These are phyloP conservation scores for Verticillium nubilum DNA, from an alignment of 2,329 filamentous ascomycete genomes.

Conservation along the genomic window DNA sequence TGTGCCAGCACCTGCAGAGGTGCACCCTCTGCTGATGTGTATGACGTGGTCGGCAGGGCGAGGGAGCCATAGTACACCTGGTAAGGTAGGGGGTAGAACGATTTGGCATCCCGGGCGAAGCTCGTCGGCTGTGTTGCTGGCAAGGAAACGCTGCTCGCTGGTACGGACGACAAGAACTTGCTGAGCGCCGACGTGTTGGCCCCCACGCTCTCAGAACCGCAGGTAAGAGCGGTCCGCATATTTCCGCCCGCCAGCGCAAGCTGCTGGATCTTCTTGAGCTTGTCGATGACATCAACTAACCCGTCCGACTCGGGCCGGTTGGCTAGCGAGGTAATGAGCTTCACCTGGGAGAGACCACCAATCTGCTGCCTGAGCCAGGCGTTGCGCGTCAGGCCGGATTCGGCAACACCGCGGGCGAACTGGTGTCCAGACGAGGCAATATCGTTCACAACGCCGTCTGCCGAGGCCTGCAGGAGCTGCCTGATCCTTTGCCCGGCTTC, in stretches of 20 bases:
- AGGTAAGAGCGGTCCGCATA: conserved; percentile 80
- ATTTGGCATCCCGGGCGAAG: conserved; percentile 54
- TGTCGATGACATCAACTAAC: conserved; percentile 69
- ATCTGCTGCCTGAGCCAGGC: conserved; percentile 76
- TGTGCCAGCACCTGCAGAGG: conserved; percentile 85
- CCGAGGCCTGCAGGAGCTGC: conserved; percentile 79
- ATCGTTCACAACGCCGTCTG: conserved; percentile 85
- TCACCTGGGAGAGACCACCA: conserved; percentile 84
- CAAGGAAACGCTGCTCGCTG: conserved; percentile 31
- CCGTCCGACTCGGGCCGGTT: conserved; percentile 64
- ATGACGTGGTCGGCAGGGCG: conserved; percentile 77
- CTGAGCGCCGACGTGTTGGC: conserved; percentile 67
- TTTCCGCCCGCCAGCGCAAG: conserved; percentile 66
- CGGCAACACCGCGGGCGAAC: conserved; percentile 78
- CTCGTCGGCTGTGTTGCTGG: conserved; percentile 23
- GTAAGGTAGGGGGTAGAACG: conserved; percentile 91
- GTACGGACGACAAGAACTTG: conserved; percentile 62
- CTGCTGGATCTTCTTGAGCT: conserved; percentile 79
- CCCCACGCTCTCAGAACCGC: conserved; percentile 65
- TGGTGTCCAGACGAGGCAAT: conserved; percentile 87
- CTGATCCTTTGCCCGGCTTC: conserved; percentile 77
- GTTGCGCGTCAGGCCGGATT: conserved; percentile 69
- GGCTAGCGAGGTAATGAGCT: conserved; percentile 74
- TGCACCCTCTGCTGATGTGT: conserved; percentile 68
- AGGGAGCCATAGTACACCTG: conserved; percentile 93